Evolutionary conservation across 2,329 filamentous ascomycete genomes (phyloP).

Genomic region (Exophiala sp.): DNA sequence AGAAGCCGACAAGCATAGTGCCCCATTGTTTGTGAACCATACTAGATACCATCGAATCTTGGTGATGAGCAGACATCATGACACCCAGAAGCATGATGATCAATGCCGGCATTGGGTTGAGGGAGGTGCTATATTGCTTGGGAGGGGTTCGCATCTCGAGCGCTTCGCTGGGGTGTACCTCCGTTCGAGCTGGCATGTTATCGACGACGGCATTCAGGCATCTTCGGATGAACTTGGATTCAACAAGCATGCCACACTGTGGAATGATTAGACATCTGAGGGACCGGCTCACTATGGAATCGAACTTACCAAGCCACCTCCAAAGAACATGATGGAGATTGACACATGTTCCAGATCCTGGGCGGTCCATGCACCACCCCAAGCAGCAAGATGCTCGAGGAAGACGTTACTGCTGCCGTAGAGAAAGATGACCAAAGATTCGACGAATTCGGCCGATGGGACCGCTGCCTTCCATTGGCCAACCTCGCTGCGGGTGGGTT

Average conservation of each 20-base stretch:
- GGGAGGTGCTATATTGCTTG: conserved; percentile 63
- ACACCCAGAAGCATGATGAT: conserved; percentile 81
- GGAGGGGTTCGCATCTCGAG: conserved; percentile 53
- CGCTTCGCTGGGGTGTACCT: conserved; percentile 30
- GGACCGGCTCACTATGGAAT: background rate
- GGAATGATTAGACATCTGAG: background rate
- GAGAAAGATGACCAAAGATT: conserved; percentile 82
- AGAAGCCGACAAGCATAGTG: conserved; percentile 71
- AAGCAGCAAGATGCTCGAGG: conserved; percentile 74
- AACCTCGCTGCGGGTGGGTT: conserved; percentile 54
- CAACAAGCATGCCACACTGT: conserved; percentile 75
- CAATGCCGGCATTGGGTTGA: conserved; percentile 83
- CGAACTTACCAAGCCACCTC: conserved; percentile 67
- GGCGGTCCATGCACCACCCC: conserved; percentile 65
- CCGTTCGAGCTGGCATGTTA: conserved; percentile 35
- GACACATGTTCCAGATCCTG: conserved; percentile 86
- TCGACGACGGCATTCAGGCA: conserved; percentile 46
- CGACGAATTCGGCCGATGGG: conserved; percentile 79
- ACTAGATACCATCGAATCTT: conserved; percentile 72
- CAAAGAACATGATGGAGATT: conserved; percentile 89
- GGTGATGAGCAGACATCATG: conserved; percentile 94
- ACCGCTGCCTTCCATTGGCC: conserved; percentile 55
- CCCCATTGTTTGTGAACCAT: conserved; percentile 97
- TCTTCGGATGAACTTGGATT: conserved; percentile 63
- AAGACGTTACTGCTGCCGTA: conserved; percentile 90